A percentile compares a stretch with the other conserved stretches of the same genome.
These are phyloP conservation scores for Pittosporum tobira DNA, from an alignment of 129 eudicot species.

Conservation along the genomic window DNA sequence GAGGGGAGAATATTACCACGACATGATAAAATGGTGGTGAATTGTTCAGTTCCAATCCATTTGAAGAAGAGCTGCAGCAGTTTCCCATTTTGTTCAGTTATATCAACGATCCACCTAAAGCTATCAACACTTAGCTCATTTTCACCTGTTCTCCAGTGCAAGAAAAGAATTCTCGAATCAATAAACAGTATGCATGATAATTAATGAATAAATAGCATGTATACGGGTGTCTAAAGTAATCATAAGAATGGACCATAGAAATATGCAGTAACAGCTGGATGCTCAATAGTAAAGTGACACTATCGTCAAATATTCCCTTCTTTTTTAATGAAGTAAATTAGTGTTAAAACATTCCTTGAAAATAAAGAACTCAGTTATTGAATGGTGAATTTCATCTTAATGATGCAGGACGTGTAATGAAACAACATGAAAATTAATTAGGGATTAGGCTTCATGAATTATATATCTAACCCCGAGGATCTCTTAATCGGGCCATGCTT, in stretches of 20 bases:
- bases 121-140: slow-evolving; percentile 33
- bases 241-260: background rate
- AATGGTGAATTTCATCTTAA: no score
- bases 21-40: slow-evolving; percentile 55
- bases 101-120: slow-evolving; percentile 36
- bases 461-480: no score
- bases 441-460: no score
- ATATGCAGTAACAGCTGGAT: background rate
- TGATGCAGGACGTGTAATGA: no score
- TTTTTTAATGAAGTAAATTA: no score
- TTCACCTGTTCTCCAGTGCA: slow-evolving; percentile 22
- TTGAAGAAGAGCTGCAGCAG: slow-evolving; percentile 70
- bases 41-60: slow-evolving; percentile 35
- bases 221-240: background rate
- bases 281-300: no score
- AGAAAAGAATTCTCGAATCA: slow-evolving; percentile 17
- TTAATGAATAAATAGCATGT: slow-evolving; percentile 4
- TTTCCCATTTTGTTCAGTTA: slow-evolving; percentile 63
- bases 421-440: no score
- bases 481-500: no score
- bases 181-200: slow-evolving; percentile 1
- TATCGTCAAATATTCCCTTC: no score
- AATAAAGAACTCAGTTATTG: no score
- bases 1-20: slow-evolving; percentile 26
- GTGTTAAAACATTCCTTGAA: no score